Evolutionary conservation across 2,329 filamentous ascomycete genomes (phyloP), one percentile per base, ranked within the genome.

Genomic region (Byssothecium circinans): DNA sequence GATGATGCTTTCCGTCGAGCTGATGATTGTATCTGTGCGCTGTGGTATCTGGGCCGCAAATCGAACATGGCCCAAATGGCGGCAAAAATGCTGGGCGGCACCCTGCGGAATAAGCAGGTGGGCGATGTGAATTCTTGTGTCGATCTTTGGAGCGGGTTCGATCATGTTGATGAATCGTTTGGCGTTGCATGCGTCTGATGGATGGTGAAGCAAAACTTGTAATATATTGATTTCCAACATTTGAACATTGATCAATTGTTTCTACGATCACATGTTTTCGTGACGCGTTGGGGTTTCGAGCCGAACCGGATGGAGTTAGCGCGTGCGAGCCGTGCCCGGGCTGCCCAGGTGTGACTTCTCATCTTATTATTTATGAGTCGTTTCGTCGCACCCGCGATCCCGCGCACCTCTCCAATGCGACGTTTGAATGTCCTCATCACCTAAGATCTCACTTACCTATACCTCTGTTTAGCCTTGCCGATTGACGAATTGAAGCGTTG

Each of bases 21-120:
- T 44, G 73, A 78, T 42, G 69, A 75, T 40, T 82, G 79, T 54
- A 74, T 81, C 15, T 73, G 73, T 56, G 80, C 79, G 2, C 67
- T 83, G 20, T 80, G 78, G 72, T 77, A 77, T 43, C 65, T 83
- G 15, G 80, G 80, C 2, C 75, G 75, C 47, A 83, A 82, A 57
- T 81, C 79, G 2, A 80, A 82, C 52, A 81, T 75, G 68, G 74
- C 74, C 5, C 67, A 70, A 18, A 53, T 70, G 34, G 72, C 71
- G 8, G 74, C 73, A 20, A 67, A 63, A 2, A 65, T 69, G 17
- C 45, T 75, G n/a, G 65, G 67, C 2, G 62, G 62, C n/a, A 65
- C 59, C 4, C 54, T 74, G 40, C 49, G 60, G 44, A 56, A 60
- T 40, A 57, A 17, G 18, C 7, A 15, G 7, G 17, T 22, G 54